These are phyloP conservation scores for Boletus rubroflammeus DNA, from an alignment of 768 basidiomycete genomes.

Conservation along the genomic window DNA sequence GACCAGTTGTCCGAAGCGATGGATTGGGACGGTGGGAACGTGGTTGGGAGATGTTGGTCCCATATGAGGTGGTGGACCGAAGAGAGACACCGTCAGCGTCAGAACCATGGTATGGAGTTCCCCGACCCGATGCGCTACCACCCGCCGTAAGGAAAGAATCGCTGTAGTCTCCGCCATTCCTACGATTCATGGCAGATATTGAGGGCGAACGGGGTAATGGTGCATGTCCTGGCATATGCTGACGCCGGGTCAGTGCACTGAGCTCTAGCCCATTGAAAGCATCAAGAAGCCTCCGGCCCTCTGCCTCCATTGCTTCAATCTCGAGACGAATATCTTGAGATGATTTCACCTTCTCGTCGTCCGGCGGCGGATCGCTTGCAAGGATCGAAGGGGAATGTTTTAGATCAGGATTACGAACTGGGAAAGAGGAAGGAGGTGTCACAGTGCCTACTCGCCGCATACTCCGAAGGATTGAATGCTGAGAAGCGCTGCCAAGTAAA, in stretches of 20 bases:
- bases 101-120: slow-evolving; percentile 29
- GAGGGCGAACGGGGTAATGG: slow-evolving; percentile 30
- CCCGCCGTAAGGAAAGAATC: slow-evolving; percentile 26
- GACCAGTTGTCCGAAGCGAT: slow-evolving; percentile 34
- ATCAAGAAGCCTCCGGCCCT: slow-evolving; percentile 67
- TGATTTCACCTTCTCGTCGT: slow-evolving; percentile 57
- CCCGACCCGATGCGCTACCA: slow-evolving; percentile 27
- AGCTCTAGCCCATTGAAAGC: slow-evolving; percentile 79
- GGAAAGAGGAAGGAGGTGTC: slow-evolving; percentile 60
- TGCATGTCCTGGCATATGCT: slow-evolving; percentile 20
- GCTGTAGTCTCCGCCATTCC: slow-evolving; percentile 24
- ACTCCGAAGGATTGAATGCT: slow-evolving; percentile 44
- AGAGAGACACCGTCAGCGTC: slow-evolving; percentile 53
- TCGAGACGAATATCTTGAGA: slow-evolving; percentile 62
- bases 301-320: slow-evolving; percentile 66
- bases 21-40: slow-evolving; percentile 43
- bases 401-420: slow-evolving; percentile 31
- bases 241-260: slow-evolving; percentile 50
- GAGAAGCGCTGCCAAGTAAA: slow-evolving; percentile 23
- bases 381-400: slow-evolving; percentile 35
- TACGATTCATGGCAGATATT: slow-evolving; percentile 24
- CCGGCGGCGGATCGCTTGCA: slow-evolving; percentile 37
- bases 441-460: slow-evolving; percentile 40
- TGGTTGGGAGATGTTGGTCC: slow-evolving; percentile 46
- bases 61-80: slow-evolving; percentile 49